phyloP scores from a whole-genome alignment of 1,139 yeast species.

The Taiozyma onychis region DNA sequence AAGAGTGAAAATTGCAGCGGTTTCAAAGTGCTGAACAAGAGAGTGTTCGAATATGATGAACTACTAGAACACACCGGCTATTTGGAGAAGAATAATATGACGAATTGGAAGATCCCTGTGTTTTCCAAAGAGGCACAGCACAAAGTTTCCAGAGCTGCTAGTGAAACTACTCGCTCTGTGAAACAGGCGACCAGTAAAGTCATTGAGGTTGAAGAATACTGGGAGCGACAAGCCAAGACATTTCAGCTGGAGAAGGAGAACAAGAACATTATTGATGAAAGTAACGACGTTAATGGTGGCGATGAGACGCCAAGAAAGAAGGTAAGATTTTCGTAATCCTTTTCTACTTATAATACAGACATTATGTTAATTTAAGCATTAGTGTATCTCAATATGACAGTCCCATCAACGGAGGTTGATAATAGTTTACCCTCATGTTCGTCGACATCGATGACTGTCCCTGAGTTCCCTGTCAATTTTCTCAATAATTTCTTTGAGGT shows the following conservation, averaged over 20 bases:
- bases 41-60: constrained; percentile 12
- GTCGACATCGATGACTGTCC: constrained; percentile 57
- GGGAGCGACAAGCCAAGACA: background rate
- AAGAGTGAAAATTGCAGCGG: constrained; percentile 2
- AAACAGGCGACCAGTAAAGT: background rate
- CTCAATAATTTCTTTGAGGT: constrained; percentile 40
- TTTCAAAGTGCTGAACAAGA: constrained; percentile 4
- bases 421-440: constrained; percentile 38
- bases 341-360: background rate
- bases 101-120: constrained; percentile 39
- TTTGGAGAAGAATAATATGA: constrained; percentile 11
- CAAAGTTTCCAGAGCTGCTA: background rate
- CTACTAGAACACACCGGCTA: constrained; percentile 19
- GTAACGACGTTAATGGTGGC: constrained; percentile 1
- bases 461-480: constrained; percentile 55
- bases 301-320: constrained; percentile 23
- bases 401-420: constrained; percentile 47
- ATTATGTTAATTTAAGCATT: background rate
- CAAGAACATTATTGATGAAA: background rate
- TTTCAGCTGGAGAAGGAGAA: background rate
- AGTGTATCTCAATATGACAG: constrained; percentile 36
- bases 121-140: constrained; percentile 26
- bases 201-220: background rate
- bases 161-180: background rate
- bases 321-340: constrained; percentile 15